These are phyloP conservation scores for Pulveroboletus sp. DNA, from an alignment of 768 basidiomycete genomes.

Conservation along the genomic window DNA sequence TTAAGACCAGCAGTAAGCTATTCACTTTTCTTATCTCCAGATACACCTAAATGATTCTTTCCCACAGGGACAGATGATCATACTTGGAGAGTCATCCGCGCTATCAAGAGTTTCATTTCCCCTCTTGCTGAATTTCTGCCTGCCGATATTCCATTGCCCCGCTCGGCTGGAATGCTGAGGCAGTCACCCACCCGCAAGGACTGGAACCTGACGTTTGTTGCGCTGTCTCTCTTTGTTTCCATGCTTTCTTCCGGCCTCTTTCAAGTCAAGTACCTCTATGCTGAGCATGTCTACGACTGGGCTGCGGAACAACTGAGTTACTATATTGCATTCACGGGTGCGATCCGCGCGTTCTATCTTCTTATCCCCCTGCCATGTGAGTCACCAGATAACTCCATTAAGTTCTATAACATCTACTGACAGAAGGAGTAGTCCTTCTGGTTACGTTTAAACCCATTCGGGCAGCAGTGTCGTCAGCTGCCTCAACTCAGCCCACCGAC, in stretches of 20 bases:
- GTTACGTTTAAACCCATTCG: constrained; percentile 51
- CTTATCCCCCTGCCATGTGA: constrained; percentile 65
- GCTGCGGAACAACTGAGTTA: constrained; percentile 64
- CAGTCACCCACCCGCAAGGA: constrained; percentile 54
- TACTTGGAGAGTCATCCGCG: constrained; percentile 14
- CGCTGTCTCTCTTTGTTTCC: constrained; percentile 57
- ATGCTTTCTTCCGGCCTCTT: constrained; percentile 66
- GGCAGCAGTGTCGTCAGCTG: constrained; percentile 2
- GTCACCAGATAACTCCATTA: constrained; percentile 22
- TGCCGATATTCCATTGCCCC: constrained; percentile 37
- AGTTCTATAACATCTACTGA: constrained; percentile 33
- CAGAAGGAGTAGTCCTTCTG: constrained; percentile 45
- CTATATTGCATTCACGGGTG: constrained; percentile 69
- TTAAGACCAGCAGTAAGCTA: constrained; percentile 9
- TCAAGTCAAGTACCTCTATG: constrained; percentile 75
- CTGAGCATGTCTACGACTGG: constrained; percentile 69
- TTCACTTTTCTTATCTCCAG: background rate
- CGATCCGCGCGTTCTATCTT: constrained; percentile 58
- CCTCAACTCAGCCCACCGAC: constrained; percentile 2
- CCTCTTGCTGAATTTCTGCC: constrained; percentile 73
- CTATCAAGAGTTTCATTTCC: constrained; percentile 46
- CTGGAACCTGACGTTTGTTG: constrained; percentile 72
- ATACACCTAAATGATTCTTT: background rate
- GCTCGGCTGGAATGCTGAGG: constrained; percentile 53
- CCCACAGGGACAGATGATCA: background rate